These are phyloP conservation scores for Penicillium maclennaniae DNA, from an alignment of 495 filamentous ascomycete genomes.

Conservation along the genomic window DNA sequence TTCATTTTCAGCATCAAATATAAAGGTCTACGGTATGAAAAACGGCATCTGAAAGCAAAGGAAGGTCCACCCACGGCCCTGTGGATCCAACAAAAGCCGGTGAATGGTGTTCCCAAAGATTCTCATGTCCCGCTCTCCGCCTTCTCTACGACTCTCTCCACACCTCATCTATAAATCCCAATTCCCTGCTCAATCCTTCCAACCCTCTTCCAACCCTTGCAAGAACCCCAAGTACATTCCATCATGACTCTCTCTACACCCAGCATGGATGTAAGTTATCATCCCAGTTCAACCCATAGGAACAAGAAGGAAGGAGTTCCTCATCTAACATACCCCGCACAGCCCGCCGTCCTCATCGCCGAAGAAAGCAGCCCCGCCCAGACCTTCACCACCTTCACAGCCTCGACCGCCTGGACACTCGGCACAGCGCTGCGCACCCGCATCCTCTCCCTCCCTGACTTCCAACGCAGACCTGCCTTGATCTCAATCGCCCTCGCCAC, in stretches of 20 bases:
- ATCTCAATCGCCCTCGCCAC: constrained; percentile 59
- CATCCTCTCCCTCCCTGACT: constrained; percentile 50
- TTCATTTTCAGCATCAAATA: neutral
- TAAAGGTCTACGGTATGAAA: neutral
- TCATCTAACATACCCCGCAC: constrained; percentile 8
- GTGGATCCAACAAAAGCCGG: constrained; percentile 1
- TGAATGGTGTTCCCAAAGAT: neutral
- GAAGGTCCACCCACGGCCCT: constrained; percentile 15
- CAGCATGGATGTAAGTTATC: constrained; percentile 35
- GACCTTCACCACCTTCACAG: constrained; percentile 59
- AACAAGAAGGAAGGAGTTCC: neutral
- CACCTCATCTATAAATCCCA: neutral
- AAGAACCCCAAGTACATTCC: neutral
- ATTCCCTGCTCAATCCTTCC: neutral
- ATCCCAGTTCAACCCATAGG: neutral
- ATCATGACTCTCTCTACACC: constrained; percentile 35
- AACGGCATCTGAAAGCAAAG: neutral
- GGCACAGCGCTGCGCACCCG: constrained; percentile 60
- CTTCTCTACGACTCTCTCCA: neutral
- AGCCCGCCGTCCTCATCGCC: constrained; percentile 48
- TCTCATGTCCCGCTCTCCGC: neutral
- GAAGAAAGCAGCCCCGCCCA: constrained; percentile 49
- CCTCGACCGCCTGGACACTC: constrained; percentile 61
- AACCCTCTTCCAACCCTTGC: neutral
- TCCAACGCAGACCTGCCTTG: constrained; percentile 49